phyloP scores from a whole-genome alignment of 139 green algal species.

The Marvania coccoides region DNA sequence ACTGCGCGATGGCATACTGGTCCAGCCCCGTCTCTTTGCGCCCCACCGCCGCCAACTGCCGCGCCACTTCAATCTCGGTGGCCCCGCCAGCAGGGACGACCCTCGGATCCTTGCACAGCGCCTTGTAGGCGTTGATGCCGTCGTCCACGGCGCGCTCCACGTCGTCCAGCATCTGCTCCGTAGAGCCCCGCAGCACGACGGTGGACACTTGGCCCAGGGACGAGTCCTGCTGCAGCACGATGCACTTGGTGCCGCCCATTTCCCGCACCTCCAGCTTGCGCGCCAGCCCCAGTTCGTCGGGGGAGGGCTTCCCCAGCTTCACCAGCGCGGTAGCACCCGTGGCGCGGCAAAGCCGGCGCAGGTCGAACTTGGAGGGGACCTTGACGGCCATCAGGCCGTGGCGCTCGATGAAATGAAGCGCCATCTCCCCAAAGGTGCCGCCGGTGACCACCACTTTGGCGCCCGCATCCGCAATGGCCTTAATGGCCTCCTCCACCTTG shows the following conservation, averaged over 20 bases:
- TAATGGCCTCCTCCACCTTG: conserved; percentile 84
- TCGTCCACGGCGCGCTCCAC: conserved; percentile 94
- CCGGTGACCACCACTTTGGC: conserved; percentile 74
- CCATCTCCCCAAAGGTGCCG: conserved; percentile 88
- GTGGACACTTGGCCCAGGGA: conserved; percentile 59
- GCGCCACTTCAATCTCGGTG: conserved; percentile 81
- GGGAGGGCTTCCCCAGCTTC: conserved; percentile 53
- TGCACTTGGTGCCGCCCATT: conserved; percentile 78
- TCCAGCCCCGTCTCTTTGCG: conserved; percentile 81
- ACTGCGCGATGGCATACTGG: conserved; percentile 94
- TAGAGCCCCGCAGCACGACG: conserved; percentile 85
- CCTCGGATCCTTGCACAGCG: conserved; percentile 71
- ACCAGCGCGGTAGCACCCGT: conserved; percentile 72
- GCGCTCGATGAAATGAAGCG: conserved; percentile 96
- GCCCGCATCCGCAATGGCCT: conserved; percentile 50
- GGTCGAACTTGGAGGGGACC: conserved; percentile 96
- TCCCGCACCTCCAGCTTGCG: conserved; percentile 36
- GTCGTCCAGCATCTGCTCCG: conserved; percentile 88
- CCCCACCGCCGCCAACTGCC: conserved; percentile 38
- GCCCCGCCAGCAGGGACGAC: conserved; percentile 77
- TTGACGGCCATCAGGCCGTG: conserved; percentile 74
- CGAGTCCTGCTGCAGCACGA: conserved; percentile 56
- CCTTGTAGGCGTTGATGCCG: conserved; percentile 94
- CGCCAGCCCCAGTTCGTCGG: conserved; percentile 75
- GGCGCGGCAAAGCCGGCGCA: conserved; percentile 87